Evolutionary conservation across 2,329 filamentous ascomycete species (phyloP).

Genomic region (Rhexocercosporidium sp.): DNA sequence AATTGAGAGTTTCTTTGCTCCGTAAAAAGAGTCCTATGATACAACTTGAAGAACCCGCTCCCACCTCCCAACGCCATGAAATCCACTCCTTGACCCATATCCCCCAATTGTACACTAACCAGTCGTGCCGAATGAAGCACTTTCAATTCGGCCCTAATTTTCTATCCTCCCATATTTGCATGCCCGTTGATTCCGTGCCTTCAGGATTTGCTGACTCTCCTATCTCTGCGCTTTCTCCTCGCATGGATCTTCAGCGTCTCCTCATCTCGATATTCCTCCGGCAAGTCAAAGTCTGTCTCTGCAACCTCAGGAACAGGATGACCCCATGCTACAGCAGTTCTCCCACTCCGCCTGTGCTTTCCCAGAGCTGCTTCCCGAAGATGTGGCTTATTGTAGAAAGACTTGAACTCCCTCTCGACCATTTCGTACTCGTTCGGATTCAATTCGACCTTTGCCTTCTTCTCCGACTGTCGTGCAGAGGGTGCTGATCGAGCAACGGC

Average conservation of each 20-base stretch:
- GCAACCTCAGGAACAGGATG: constrained; percentile 75
- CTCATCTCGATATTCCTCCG: constrained; percentile 55
- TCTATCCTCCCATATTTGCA: constrained; percentile 20
- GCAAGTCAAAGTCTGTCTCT: constrained; percentile 76
- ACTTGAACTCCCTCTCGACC: constrained; percentile 71
- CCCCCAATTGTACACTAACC: constrained; percentile 28
- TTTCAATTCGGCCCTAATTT: constrained; percentile 41
- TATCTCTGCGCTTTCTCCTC: constrained; percentile 59
- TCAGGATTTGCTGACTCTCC: constrained; percentile 36
- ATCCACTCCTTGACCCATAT: constrained; percentile 3
- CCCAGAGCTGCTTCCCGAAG: constrained; percentile 81
- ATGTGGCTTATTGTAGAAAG: constrained; percentile 76
- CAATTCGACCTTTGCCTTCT: constrained; percentile 43
- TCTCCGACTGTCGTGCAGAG: constrained; percentile 28
- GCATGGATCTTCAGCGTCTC: constrained; percentile 63
- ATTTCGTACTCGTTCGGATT: constrained; percentile 34
- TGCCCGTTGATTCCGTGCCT: constrained; percentile 1
- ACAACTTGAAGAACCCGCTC: constrained; percentile 17
- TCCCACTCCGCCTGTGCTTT: constrained; percentile 69
- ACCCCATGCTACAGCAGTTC: constrained; percentile 81
- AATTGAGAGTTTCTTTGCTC: background rate
- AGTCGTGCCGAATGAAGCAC: constrained; percentile 43
- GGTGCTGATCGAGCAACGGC: constrained; percentile 41
- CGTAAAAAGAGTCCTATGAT: constrained; percentile 13
- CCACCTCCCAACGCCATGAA: constrained; percentile 12